Conservation (phyloP, 192 early-diverging fungal genomes). For the Dissophora ornata region DNA sequence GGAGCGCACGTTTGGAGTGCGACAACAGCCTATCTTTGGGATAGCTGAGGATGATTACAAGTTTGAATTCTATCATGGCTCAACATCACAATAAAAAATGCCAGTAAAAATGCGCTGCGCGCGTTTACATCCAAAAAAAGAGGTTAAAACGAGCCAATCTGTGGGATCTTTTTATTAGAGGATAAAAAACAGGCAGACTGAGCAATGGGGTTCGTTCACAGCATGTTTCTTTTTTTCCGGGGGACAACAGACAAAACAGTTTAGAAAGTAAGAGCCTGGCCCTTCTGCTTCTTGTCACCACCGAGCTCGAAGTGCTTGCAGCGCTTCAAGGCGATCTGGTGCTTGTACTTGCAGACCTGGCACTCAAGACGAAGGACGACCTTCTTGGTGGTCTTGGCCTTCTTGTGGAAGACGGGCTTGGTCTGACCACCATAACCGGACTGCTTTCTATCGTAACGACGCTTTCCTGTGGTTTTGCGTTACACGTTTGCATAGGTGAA, state of each 20-base stretch:
- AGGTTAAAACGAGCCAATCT: no score
- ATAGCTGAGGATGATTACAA: conserved; percentile 3
- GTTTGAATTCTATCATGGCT: conserved; percentile 21
- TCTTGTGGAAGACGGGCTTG: conserved; percentile 99
- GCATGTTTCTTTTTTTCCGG: no score
- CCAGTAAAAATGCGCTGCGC: no score
- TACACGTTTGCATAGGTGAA: no score
- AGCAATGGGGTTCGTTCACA: no score
- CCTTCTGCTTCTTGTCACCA: conserved; percentile 97
- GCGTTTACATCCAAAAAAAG: no score
- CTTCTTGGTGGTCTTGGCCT: conserved; percentile 99
- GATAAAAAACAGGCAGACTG: no score
- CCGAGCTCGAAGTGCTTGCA: conserved; percentile 99
- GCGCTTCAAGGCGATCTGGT: conserved; percentile 96
- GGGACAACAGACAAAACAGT: background rate
- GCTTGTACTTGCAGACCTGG: conserved; percentile 99
- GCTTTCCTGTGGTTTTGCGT: conserved; percentile 67
- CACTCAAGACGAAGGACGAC: conserved; percentile 98
- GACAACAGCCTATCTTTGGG: conserved; percentile 11
- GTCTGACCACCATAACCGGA: conserved; percentile 99
- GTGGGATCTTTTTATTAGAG: no score
- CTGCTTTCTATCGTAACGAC: conserved; percentile 99
- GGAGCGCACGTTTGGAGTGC: background rate
- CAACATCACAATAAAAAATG: no score
- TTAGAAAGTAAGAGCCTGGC: conserved; percentile 53